phyloP scores from a whole-genome alignment of 164 flowering plant genomes.

The Nymphaea colorata region DNA sequence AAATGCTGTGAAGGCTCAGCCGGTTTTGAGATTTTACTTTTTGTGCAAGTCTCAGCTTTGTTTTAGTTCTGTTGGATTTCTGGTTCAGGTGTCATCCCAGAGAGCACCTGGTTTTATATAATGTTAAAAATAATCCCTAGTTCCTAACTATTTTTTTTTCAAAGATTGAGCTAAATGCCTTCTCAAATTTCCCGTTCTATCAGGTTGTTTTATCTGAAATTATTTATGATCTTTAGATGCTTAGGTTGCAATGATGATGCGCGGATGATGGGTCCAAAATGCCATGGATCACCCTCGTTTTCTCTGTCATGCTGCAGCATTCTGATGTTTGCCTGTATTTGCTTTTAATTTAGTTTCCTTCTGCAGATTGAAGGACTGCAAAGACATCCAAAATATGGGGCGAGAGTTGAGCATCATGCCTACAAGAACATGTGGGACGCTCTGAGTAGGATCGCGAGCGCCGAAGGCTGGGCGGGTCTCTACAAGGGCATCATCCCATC shows the following conservation, averaged over 20 bases:
- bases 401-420: slow-evolving; percentile 58
- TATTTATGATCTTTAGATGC: neutral
- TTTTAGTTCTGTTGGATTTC: no score
- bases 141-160: no score
- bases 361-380: slow-evolving; percentile 81
- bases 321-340: neutral
- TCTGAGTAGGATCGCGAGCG: slow-evolving; percentile 30
- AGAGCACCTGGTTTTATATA: no score
- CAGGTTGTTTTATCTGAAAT: no score
- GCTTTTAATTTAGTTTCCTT: neutral
- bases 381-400: slow-evolving; percentile 87
- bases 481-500: slow-evolving; percentile 95
- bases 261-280: neutral
- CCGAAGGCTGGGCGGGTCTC: slow-evolving; percentile 78
- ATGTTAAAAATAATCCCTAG: no score
- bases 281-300: neutral
- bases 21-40: no score
- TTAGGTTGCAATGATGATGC: no score
- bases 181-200: no score
- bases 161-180: no score
- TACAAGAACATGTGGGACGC: slow-evolving; percentile 76
- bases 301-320: neutral
- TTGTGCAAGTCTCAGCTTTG: no score
- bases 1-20: no score
- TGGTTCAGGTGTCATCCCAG: no score